phyloP scores from a whole-genome alignment of 352 stramenopile species.

The Globisporangium recalcitrans region DNA sequence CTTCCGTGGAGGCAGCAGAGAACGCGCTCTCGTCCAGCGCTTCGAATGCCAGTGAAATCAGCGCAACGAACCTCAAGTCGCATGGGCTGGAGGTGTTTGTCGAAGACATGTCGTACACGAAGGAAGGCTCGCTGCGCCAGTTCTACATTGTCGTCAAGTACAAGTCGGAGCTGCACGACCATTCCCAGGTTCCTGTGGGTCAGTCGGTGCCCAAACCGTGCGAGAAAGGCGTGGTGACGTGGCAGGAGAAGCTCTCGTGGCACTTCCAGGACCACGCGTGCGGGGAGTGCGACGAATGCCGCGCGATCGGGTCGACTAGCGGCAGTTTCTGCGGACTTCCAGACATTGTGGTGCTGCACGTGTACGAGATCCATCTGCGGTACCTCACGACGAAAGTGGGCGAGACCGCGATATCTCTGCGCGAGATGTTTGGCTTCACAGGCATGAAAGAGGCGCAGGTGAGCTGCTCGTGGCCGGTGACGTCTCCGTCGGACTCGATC shows the following conservation, averaged over 20 bases:
- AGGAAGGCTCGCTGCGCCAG: slow-evolving; percentile 67
- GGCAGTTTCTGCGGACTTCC: slow-evolving; percentile 68
- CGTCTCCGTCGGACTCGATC: slow-evolving; percentile 56
- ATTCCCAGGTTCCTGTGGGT: slow-evolving; percentile 62
- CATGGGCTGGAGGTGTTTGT: slow-evolving; percentile 59
- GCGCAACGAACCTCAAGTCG: slow-evolving; percentile 45
- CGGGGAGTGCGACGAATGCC: slow-evolving; percentile 64
- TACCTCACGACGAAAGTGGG: slow-evolving; percentile 84
- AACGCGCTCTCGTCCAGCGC: slow-evolving; percentile 5
- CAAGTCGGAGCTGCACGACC: slow-evolving; percentile 78
- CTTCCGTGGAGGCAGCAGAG: slow-evolving; percentile 13
- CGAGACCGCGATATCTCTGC: slow-evolving; percentile 64
- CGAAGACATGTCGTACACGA: slow-evolving; percentile 70
- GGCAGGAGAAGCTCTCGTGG: slow-evolving; percentile 73
- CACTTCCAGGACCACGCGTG: slow-evolving; percentile 78
- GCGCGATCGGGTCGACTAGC: slow-evolving; percentile 43
- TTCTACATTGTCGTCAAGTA: slow-evolving; percentile 86
- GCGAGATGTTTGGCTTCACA: slow-evolving; percentile 66
- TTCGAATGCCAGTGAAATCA: not conserved
- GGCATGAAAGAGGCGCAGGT: slow-evolving; percentile 61
- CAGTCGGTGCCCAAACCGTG: slow-evolving; percentile 66
- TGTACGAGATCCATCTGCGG: slow-evolving; percentile 81
- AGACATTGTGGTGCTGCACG: slow-evolving; percentile 76
- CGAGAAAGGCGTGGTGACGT: slow-evolving; percentile 62
- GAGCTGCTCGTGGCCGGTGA: slow-evolving; percentile 65